These are phyloP conservation scores for Nannochloropsis granulata DNA, from an alignment of 108 stramenopile species.

Conservation along the genomic window DNA sequence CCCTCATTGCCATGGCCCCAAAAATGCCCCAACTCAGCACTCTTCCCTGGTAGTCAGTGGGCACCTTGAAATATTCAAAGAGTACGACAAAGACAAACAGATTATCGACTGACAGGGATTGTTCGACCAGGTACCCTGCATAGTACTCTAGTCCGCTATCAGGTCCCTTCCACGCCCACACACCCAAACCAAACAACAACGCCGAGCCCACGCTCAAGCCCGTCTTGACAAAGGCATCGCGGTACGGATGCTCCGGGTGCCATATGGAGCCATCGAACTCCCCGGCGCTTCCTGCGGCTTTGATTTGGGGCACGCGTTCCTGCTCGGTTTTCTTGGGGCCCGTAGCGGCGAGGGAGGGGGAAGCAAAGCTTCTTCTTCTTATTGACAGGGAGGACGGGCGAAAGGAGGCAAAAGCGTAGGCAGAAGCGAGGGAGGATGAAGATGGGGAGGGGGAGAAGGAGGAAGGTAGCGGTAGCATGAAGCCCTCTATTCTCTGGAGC, in stretches of 20 bases:
- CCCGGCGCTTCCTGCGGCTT: neutral
- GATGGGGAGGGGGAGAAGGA: too few species aligned
- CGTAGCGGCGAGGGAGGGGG: neutral
- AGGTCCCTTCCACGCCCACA: neutral
- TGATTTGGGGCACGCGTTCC: neutral
- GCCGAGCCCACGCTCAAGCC: neutral
- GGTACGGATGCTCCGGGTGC: neutral
- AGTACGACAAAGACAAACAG: constrained; percentile 50
- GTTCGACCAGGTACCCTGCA: constrained; percentile 49
- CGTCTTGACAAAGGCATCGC: neutral
- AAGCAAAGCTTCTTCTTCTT: neutral
- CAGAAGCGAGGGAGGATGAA: too few species aligned
- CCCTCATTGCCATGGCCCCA: constrained; percentile 39
- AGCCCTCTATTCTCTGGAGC: neutral
- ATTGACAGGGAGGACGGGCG: neutral
- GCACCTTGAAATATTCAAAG: constrained; percentile 50
- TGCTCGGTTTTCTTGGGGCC: neutral
- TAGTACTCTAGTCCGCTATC: constrained; percentile 35
- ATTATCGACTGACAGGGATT: constrained; percentile 48
- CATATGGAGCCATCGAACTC: neutral
- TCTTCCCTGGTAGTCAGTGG: constrained; percentile 12
- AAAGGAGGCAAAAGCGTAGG: too few species aligned
- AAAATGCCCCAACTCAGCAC: constrained; percentile 42
- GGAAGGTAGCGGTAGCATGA: neutral
- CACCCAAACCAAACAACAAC: neutral